These are phyloP conservation scores for Dalbergia oliveri DNA, from an alignment of 306 rosid genomes.

Conservation along the genomic window DNA sequence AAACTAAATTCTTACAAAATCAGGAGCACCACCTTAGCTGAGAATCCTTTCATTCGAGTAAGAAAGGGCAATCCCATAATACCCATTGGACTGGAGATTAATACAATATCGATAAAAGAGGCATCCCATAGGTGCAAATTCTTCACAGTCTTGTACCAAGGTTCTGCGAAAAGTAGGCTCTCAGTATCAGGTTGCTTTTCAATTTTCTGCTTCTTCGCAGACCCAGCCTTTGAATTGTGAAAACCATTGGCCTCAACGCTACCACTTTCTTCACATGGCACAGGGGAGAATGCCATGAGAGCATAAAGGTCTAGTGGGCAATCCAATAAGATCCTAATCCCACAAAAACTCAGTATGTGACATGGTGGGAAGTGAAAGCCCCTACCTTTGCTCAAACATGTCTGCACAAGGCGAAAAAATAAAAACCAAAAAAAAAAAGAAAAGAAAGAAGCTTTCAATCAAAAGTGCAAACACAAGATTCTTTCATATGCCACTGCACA, in stretches of 20 bases:
- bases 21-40: slow-evolving; percentile 69
- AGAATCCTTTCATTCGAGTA: slow-evolving; percentile 75
- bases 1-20: slow-evolving; percentile 13
- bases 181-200: slow-evolving; percentile 60
- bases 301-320: slow-evolving; percentile 87
- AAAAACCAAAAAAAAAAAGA: slow-evolving; percentile 4
- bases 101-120: slow-evolving; percentile 71
- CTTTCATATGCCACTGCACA: slow-evolving; percentile 17
- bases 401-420: slow-evolving; percentile 45
- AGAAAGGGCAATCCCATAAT: slow-evolving; percentile 85
- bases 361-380: slow-evolving; percentile 85
- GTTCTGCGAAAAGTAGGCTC: slow-evolving; percentile 69
- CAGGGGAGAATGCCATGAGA: slow-evolving; percentile 79
- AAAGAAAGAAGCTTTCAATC: background rate
- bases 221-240: slow-evolving; percentile 41
- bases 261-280: slow-evolving; percentile 48
- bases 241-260: slow-evolving; percentile 33
- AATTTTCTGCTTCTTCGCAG: slow-evolving; percentile 56
- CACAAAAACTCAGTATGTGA: slow-evolving; percentile 75
- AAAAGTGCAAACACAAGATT: slow-evolving; percentile 5
- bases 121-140: slow-evolving; percentile 71
- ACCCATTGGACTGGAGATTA: slow-evolving; percentile 93
- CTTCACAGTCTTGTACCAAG: slow-evolving; percentile 80
- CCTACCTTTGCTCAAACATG: slow-evolving; percentile 84
- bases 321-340: slow-evolving; percentile 80